Conservation (phyloP, 352 stramenopile genomes). For the Globisporangium emineosum region DNA sequence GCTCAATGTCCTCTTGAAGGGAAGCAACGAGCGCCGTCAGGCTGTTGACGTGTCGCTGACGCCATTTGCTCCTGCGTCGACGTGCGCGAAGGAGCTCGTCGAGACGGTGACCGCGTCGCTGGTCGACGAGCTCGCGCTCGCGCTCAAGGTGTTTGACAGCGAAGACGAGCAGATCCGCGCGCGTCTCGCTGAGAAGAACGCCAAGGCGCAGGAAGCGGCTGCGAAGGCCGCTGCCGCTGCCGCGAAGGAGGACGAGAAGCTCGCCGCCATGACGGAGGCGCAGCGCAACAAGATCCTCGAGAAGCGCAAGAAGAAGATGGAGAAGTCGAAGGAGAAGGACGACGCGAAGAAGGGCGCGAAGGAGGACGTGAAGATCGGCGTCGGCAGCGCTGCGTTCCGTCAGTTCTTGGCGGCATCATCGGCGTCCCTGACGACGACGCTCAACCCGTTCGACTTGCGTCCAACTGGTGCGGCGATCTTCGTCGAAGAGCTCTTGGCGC, state of each 20-base stretch:
- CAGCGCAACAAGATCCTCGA: constrained; percentile 76
- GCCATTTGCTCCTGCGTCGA: constrained; percentile 21
- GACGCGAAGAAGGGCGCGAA: constrained; percentile 60
- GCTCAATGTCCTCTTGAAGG: constrained; percentile 52
- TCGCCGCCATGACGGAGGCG: constrained; percentile 70
- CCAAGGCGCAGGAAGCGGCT: constrained; percentile 60
- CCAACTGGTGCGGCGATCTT: constrained; percentile 35
- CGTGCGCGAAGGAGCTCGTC: constrained; percentile 52
- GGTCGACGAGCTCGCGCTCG: constrained; percentile 40
- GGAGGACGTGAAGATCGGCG: constrained; percentile 65
- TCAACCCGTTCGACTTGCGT: constrained; percentile 67
- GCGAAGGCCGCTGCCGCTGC: constrained; percentile 66
- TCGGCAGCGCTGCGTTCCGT: constrained; percentile 61
- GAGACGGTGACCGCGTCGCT: constrained; percentile 37
- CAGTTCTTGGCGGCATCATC: constrained; percentile 30
- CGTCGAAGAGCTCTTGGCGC: constrained; percentile 64
- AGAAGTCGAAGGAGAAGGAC: constrained; percentile 84
- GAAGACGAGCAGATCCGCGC: constrained; percentile 60
- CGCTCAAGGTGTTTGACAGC: constrained; percentile 54
- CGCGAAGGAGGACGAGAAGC: constrained; percentile 82
- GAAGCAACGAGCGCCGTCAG: constrained; percentile 49
- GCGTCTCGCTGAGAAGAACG: constrained; percentile 50
- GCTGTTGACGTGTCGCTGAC: constrained; percentile 18
- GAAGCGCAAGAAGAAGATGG: constrained; percentile 79
- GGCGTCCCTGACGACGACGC: constrained; percentile 15